Percentiles rank a stretch among this genome's conserved stretches.
Evolutionary conservation across 441 rosid genomes (phyloP).

Genomic region (Erodium moschatum): DNA sequence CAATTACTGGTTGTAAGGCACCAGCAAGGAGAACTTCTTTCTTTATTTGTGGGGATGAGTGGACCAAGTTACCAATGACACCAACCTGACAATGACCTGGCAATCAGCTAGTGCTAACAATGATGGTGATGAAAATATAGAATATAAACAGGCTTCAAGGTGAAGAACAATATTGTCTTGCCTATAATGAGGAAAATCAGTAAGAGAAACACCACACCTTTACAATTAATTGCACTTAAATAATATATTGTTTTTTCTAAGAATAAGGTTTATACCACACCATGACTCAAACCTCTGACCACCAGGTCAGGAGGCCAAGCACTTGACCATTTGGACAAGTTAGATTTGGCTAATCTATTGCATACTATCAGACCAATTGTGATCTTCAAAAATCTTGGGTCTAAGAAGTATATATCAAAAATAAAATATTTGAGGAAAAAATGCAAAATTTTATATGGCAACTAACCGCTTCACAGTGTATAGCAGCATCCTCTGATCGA

Average conservation of each 20-base stretch:
- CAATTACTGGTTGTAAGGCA: slow-evolving; percentile 84
- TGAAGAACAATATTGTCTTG: background rate
- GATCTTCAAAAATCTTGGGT: background rate
- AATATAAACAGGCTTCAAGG: background rate
- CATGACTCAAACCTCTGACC: too few relatives aligned
- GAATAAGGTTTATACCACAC: too few relatives aligned
- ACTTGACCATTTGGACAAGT: too few relatives aligned
- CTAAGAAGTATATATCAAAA: background rate
- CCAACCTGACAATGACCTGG: slow-evolving; percentile 53
- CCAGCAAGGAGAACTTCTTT: slow-evolving; percentile 76
- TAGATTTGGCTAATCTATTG: too few relatives aligned
- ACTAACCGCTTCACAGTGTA: slow-evolving; percentile 67
- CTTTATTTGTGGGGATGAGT: slow-evolving; percentile 86
- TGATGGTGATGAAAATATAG: background rate
- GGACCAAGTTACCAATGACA: slow-evolving; percentile 92
- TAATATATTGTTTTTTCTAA: background rate
- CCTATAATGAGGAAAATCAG: background rate
- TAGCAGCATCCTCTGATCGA: slow-evolving; percentile 42
- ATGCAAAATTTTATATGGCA: slow-evolving; percentile 11
- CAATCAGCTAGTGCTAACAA: slow-evolving; percentile 19
- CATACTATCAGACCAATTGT: too few relatives aligned
- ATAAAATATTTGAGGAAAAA: background rate
- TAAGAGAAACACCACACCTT: background rate
- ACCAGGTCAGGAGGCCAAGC: too few relatives aligned
- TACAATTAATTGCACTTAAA: background rate